Evolutionary conservation across 192 early-diverging fungal species (phyloP), one percentile per base, ranked within the genome.

Genomic region (Coemansia asiatica): DNA sequence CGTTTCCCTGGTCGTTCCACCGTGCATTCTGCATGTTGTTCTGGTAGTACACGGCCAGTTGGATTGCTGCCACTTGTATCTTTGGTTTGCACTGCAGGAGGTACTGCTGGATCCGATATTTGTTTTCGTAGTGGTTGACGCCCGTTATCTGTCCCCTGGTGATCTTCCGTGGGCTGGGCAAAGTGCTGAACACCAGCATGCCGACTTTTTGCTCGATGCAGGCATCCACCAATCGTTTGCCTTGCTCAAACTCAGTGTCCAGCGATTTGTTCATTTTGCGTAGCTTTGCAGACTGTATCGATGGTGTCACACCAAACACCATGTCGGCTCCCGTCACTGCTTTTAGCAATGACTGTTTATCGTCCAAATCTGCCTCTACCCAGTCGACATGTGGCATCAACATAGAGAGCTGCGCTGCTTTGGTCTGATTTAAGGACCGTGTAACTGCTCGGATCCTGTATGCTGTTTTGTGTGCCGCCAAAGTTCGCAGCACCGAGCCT

Each of bases 221-320:
- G 13, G 63, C 38, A 19, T 72, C 64, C 31, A 72, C 50, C 9
- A 72, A 60, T 21, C 53, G 35, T 19, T 54, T 60, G 21, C 66
- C 66, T 21, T 67, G 66, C 31, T 61, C 21, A 29, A 48, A 61
- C 54, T 72, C 59, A 7, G 50, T 46, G n/a, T 55, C 29, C 16
- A 50, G 27, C 3, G 40, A 15, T 18, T 13, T 44, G 40, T 15
- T 15, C 16, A 16, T 10, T 44, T 44, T 44, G 40, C 40, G 40
- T 13, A 44, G 40, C 56, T 8, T 56, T 25, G 23, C 21, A 49
- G 26, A 9, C 38, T 9, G 25, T 28, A 8, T 23, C 60, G 21
- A 23, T 3, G 44, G 70, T 6, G 70, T 72, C 25, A 72, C 63
- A 15, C 59, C 70, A 40, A 72, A 72, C 28, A 72, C 70, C 10